phyloP scores from a whole-genome alignment of 2,329 filamentous ascomycete species.

The Fusarium sarcochroum region DNA sequence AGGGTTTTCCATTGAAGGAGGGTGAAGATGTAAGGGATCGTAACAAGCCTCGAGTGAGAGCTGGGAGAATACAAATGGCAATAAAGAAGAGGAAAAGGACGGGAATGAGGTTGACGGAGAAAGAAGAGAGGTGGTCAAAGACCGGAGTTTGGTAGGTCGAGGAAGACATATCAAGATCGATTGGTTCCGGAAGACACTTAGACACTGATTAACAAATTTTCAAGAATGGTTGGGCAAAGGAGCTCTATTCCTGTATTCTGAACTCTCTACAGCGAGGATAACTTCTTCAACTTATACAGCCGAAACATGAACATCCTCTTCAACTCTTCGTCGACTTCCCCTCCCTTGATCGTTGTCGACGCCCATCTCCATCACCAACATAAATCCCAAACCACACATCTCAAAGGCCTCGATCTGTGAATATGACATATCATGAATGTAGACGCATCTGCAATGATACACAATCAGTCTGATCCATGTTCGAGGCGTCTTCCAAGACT shows the following conservation, averaged over 20 bases:
- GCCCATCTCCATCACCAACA: not conserved
- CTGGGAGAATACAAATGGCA: constrained; percentile 15
- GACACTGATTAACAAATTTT: not conserved
- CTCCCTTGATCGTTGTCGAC: not conserved
- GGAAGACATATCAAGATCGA: constrained; percentile 9
- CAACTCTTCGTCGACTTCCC: not conserved
- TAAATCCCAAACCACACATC: not conserved
- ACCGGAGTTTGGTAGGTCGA: not conserved
- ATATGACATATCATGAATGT: not conserved
- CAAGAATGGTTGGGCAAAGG: not conserved
- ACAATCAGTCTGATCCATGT: not conserved
- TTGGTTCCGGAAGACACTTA: not conserved
- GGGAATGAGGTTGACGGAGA: constrained; percentile 28
- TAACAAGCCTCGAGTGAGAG: constrained; percentile 10
- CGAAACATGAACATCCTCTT: not conserved
- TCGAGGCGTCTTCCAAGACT: constrained; percentile 1
- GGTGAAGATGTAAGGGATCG: constrained; percentile 3
- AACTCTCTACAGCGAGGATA: not conserved
- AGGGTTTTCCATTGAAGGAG: constrained; percentile 19
- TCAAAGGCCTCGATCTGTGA: not conserved
- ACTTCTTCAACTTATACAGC: constrained; percentile 19
- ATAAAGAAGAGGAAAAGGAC: constrained; percentile 17
- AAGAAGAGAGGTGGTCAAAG: constrained; percentile 11
- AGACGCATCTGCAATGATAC: constrained; percentile 2
- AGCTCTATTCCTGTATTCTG: not conserved